These are phyloP conservation scores for Orbilia brochopaga DNA, from an alignment of 2,329 filamentous ascomycete species.

Conservation along the genomic window DNA sequence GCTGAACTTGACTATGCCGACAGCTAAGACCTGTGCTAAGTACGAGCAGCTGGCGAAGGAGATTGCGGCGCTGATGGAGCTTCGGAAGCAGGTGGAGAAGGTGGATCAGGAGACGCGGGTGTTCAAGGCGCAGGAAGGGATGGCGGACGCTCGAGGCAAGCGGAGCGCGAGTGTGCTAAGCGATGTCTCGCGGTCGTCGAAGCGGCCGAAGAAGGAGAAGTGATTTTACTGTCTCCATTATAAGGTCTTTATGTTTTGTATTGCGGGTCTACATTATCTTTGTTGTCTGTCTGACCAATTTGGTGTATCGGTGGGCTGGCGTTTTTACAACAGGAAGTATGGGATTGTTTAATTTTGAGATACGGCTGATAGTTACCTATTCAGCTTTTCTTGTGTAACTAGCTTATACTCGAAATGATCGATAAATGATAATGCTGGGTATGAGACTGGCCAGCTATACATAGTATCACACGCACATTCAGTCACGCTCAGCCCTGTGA, in stretches of 20 bases:
- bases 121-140: conserved; percentile 53
- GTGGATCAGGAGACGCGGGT: conserved; percentile 62
- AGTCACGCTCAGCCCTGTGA: too few species aligned
- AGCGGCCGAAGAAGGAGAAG: conserved; percentile 49
- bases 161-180: conserved; percentile 43
- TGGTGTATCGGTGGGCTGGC: too few species aligned
- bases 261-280: neutral
- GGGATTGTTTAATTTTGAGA: too few species aligned
- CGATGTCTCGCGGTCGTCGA: conserved; percentile 44
- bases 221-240: neutral
- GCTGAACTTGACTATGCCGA: conserved; percentile 74
- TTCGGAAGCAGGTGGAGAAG: conserved; percentile 76
- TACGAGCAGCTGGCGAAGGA: conserved; percentile 74
- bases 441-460: too few species aligned
- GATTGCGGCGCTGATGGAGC: conserved; percentile 73
- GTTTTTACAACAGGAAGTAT: too few species aligned
- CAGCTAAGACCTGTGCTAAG: conserved; percentile 71
- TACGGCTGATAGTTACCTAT: too few species aligned
- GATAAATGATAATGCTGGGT: too few species aligned
- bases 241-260: neutral
- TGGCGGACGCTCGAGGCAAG: conserved; percentile 20
- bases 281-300: too few species aligned
- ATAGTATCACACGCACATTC: too few species aligned
- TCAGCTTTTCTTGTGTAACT: too few species aligned
- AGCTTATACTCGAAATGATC: too few species aligned